Base-by-base conservation (phyloP, 257 asterid species). In the Echium plantagineum region DNA sequence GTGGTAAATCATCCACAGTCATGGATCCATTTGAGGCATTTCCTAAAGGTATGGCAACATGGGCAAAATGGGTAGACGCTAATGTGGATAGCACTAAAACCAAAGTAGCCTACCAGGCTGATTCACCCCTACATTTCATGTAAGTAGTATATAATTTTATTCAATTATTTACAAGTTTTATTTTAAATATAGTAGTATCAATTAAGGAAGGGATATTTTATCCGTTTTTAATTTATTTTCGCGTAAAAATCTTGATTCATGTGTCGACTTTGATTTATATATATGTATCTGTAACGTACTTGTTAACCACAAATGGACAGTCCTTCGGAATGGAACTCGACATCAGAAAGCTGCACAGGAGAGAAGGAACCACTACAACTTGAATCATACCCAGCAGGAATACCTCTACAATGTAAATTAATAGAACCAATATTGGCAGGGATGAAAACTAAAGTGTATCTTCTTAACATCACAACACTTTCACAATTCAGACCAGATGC, bases 401-500 rank as follows among this genome's bases (percentile, higher is more conserved):
- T 66, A 13, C 94, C 80, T 16, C n/a, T n/a, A n/a, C n/a, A 79
- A 84, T 13, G 85, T 8, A 67, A 61, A 46, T 77, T 82, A 10
- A 90, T 84, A 8, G 66, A 75, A 69, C 73, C 38, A 67, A 90
- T 84, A 57, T 55, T 86, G 61, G 57, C 61, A 30, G 59, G 83
- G 56, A 71, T 86, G 24, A 65, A 55, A 59, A 82, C 72, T 28
- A 84, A 83, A 0, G 88, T 78, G 28, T 73, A 66, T 15, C 56
- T 86, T 59, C 81, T 86, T 18, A 88, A 86, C 15, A 78, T 84
- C 18, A 86, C 95, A 0, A 69, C 84, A 22, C 74, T 86, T 19
- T 86, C 95, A 13, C 90, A 84, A 71, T 66, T 86, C 22, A 78
- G 95, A 68, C 82, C 78, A 67, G 95, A 86, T 63, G 95, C 90